Evolutionary conservation across 139 green algal genomes (phyloP), one percentile per base, ranked within the genome.

Genomic region (Chlamydomonas sp.): DNA sequence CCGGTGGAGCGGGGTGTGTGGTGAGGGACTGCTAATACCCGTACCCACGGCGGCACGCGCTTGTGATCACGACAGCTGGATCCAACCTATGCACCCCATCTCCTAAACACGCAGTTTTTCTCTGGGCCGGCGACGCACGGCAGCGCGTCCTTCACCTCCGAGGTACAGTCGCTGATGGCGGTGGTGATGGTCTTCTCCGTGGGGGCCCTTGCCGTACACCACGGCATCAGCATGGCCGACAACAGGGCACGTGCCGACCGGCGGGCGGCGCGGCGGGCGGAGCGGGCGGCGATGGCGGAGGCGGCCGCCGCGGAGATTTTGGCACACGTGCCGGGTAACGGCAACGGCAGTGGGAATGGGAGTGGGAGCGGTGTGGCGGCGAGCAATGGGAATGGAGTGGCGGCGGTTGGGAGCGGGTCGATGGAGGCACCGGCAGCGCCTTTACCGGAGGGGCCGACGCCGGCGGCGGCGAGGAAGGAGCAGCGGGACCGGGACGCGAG

Each of bases 151-250:
- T 94, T 94, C 77, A 69, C 83, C 6, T 16, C 5, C 3, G 79
- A 93, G 73, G 68, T 95, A 10, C 89, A 91, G 78, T 10, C 63
- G 12, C 78, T 94, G 10, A 93, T 93, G 89, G 8, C 83, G 2
- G 80, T 94, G 79, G 90, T 94, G 61, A 57, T 95, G 63, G 84
- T 60, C 2, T 91, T 92, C 66, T 85, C 66, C 2, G 71, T 64
- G 7, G 80, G 84, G 3, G 88, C 91, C 17, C 64, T 95, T 1
- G 88, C 68, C 10, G 61, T 94, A 88, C 90, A 94, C 86, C 58
- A 83, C 73, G 67, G 57, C 78, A 90, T 92, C 20, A 79, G 64
- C 49, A 4, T 60, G 72, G n/a, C 15, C 59, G 16, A 79, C 85
- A 79, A 2, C 62, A 6, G 5, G 10, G 12, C 31, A 5, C 61